These are phyloP conservation scores for Diaporthe citri DNA, from an alignment of 2,329 filamentous ascomycete genomes.

Conservation along the genomic window DNA sequence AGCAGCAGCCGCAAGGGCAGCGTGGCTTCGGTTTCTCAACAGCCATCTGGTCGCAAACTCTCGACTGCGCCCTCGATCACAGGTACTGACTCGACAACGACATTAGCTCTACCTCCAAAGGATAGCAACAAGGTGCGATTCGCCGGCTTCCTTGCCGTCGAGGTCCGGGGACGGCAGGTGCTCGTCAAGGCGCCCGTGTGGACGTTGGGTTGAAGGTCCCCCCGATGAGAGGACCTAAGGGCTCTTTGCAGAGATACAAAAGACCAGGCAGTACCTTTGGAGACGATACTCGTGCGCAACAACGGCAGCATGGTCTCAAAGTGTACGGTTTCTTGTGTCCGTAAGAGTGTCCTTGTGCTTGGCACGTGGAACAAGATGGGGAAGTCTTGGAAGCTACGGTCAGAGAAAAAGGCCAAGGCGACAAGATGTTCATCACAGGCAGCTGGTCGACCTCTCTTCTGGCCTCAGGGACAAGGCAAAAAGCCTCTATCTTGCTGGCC, in stretches of 20 bases:
- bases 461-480: not conserved
- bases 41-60: constrained; percentile 21
- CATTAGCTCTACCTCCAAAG: constrained; percentile 56
- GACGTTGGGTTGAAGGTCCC: constrained; percentile 57
- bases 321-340: not conserved
- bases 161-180: constrained; percentile 82
- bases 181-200: constrained; percentile 82
- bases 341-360: not conserved
- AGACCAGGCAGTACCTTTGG: not conserved
- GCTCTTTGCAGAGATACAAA: constrained; percentile 1
- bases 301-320: not conserved
- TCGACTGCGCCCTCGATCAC: constrained; percentile 40
- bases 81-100: constrained; percentile 55
- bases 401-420: not conserved
- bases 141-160: constrained; percentile 79
- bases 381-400: no score
- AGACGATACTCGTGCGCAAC: not conserved
- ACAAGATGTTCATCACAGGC: not conserved
- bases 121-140: constrained; percentile 75
- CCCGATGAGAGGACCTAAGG: not conserved
- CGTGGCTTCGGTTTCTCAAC: constrained; percentile 30
- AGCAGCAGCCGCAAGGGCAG: constrained; percentile 38
- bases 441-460: not conserved
- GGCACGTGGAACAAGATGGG: not conserved
- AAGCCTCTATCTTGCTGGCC: not conserved